Percentiles rank a stretch among this genome's conserved stretches.
These are phyloP conservation scores for Xylaria multiplex DNA, from an alignment of 2,329 filamentous ascomycete genomes.

Conservation along the genomic window DNA sequence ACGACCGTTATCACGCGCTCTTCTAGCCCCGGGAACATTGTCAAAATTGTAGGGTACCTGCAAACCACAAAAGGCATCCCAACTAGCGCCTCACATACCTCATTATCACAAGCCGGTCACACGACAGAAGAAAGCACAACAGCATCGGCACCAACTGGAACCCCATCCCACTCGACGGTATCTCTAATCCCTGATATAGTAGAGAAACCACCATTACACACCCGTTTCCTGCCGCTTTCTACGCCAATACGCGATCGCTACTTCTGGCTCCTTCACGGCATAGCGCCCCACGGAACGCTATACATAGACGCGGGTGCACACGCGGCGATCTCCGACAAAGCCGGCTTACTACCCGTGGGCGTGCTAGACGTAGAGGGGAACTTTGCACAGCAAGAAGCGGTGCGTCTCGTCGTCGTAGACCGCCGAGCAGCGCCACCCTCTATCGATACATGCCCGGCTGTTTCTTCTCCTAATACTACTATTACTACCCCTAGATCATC, in stretches of 20 bases:
- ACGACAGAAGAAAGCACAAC: constrained; percentile 39
- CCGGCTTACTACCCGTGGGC: constrained; percentile 89
- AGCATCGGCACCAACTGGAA: constrained; percentile 47
- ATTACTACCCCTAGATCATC: constrained; percentile 32
- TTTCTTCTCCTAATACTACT: constrained; percentile 26
- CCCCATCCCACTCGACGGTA: constrained; percentile 54
- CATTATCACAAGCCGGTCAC: constrained; percentile 35
- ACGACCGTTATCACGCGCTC: constrained; percentile 95
- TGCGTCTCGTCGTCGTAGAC: constrained; percentile 83
- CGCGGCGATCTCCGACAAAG: constrained; percentile 81
- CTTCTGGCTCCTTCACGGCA: constrained; percentile 96
- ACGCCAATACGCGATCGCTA: constrained; percentile 91
- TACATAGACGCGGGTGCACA: constrained; percentile 94
- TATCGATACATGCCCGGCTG: not conserved
- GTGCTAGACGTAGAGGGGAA: constrained; percentile 87
- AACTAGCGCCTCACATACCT: constrained; percentile 39
- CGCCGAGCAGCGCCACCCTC: constrained; percentile 50
- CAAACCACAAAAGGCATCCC: constrained; percentile 66
- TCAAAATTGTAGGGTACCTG: constrained; percentile 84
- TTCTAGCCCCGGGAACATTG: constrained; percentile 91
- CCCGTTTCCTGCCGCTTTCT: constrained; percentile 86
- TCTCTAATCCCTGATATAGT: constrained; percentile 53
- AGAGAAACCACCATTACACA: constrained; percentile 77
- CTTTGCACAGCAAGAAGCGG: constrained; percentile 93
- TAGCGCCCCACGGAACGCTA: constrained; percentile 87